phyloP scores from a whole-genome alignment of 495 filamentous ascomycete genomes.

The Neurospora hispaniola region DNA sequence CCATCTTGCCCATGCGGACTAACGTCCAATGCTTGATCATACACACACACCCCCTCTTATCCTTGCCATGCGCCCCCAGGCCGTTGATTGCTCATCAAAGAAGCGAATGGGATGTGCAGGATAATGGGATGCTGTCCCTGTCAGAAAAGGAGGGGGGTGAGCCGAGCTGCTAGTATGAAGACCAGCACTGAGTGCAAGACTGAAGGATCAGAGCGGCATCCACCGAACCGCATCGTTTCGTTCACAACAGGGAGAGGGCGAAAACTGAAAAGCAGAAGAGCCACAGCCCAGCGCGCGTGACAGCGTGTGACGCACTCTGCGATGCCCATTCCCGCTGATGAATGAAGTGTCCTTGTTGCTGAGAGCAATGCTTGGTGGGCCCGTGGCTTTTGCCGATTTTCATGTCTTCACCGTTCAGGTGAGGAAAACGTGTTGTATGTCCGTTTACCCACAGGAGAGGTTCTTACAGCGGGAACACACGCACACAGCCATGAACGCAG shows the following conservation, averaged over 20 bases:
- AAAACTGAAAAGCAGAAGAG: background rate
- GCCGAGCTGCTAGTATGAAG: background rate
- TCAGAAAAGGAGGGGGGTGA: slow-evolving; percentile 7
- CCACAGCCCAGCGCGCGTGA: background rate
- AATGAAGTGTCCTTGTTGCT: background rate
- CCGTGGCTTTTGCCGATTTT: background rate
- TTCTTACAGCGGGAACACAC: background rate
- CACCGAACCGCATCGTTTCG: slow-evolving; percentile 1
- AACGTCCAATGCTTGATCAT: slow-evolving; percentile 8
- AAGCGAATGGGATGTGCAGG: background rate
- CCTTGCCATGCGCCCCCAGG: slow-evolving; percentile 5
- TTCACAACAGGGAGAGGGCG: background rate
- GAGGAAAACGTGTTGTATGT: background rate
- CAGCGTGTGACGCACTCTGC: background rate
- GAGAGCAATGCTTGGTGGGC: background rate
- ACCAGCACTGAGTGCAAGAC: background rate
- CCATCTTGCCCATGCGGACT: slow-evolving; percentile 1
- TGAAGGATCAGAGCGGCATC: background rate
- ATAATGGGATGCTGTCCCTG: background rate
- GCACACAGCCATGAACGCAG: background rate
- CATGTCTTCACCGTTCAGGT: background rate
- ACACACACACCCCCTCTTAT: slow-evolving; percentile 2
- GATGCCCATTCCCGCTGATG: background rate
- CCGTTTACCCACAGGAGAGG: background rate
- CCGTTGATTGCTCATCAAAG: background rate